Evolutionary conservation across 2,329 filamentous ascomycete species (phyloP).

Genomic region (Cercospora zeae-maydis): DNA sequence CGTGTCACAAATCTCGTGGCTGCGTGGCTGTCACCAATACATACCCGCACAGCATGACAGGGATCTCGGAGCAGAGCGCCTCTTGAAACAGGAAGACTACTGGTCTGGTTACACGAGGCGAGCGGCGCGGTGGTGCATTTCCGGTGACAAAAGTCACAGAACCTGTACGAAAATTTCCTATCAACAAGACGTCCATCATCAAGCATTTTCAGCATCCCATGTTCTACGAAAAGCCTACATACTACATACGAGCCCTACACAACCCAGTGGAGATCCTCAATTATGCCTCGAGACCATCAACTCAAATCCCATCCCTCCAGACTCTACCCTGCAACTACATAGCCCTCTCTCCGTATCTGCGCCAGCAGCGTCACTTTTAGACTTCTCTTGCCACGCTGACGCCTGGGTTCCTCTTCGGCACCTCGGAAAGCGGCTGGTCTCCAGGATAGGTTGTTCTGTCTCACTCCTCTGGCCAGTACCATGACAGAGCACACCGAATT

Average conservation of each 20-base stretch:
- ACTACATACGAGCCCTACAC: not conserved
- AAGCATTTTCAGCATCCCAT: too few species aligned
- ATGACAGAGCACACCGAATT: not conserved
- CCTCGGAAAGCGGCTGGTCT: not conserved
- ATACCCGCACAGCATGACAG: not conserved
- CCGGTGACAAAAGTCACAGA: too few species aligned
- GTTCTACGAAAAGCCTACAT: too few species aligned
- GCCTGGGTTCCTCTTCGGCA: not conserved
- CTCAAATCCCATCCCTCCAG: too few species aligned
- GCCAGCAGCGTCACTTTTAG: too few species aligned
- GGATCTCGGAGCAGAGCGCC: slow-evolving; percentile 1
- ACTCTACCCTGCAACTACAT: not conserved
- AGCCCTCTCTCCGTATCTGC: too few species aligned
- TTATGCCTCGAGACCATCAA: too few species aligned
- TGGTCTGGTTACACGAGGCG: not conserved
- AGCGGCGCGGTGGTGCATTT: too few species aligned
- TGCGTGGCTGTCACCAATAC: not conserved
- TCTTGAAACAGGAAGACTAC: not conserved
- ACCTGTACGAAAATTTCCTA: too few species aligned
- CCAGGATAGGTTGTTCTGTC: not conserved
- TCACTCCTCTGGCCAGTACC: too few species aligned
- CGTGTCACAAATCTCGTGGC: not conserved
- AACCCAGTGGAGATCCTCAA: not conserved
- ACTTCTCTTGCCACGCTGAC: not conserved
- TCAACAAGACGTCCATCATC: not conserved